phyloP scores from a whole-genome alignment of 495 filamentous ascomycete species.

The Xylaria flabelliformis region DNA sequence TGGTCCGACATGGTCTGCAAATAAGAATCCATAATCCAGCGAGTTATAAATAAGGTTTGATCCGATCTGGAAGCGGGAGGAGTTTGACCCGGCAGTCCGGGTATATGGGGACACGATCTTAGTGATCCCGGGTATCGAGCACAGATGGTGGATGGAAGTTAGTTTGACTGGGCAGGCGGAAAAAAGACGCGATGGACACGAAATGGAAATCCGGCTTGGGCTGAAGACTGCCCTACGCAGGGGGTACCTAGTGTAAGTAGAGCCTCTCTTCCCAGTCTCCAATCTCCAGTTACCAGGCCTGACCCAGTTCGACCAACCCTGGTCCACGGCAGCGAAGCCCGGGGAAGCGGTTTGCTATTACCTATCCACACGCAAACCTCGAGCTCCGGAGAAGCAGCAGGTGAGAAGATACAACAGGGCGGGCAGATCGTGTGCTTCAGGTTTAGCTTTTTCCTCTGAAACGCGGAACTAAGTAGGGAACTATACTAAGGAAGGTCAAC shows the following conservation, averaged over 20 bases:
- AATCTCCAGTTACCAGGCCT: conserved; percentile 20
- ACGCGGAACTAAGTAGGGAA: not conserved
- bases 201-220: conserved; percentile 16
- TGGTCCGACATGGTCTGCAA: conserved; percentile 9
- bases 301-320: conserved; percentile 12
- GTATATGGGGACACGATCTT: conserved; percentile 24
- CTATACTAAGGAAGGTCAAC: conserved; percentile 26
- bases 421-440: conserved; percentile 6
- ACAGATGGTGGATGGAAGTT: conserved; percentile 11
- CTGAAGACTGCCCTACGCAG: conserved; percentile 20
- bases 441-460: conserved; percentile 17
- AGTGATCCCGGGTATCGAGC: conserved; percentile 20
- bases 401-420: not conserved
- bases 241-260: conserved; percentile 17
- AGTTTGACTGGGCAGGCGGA: conserved; percentile 2
- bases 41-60: not conserved
- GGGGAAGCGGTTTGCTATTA: conserved; percentile 12
- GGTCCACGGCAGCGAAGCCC: conserved; percentile 16
- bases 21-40: conserved; percentile 22
- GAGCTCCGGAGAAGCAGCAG: not conserved
- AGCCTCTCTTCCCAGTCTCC: conserved; percentile 27
- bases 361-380: not conserved
- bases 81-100: conserved; percentile 22
- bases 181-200: conserved; percentile 23
- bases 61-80: conserved; percentile 19